phyloP scores from a whole-genome alignment of 768 basidiomycete genomes.

The Panellus pusillus region DNA sequence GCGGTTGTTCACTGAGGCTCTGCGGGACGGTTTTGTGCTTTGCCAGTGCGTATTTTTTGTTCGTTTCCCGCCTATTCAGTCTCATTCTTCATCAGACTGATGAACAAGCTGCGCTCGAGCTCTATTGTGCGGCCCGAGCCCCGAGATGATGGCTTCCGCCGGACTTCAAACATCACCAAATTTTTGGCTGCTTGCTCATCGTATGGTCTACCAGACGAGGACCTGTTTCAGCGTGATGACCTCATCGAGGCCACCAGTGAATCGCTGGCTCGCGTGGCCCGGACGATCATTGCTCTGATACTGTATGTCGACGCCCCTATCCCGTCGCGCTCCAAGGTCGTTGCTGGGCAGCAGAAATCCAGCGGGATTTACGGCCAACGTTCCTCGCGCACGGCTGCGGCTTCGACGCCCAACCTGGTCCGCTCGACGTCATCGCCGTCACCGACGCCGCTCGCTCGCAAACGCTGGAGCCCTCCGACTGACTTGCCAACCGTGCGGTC shows the following conservation, averaged over 20 bases:
- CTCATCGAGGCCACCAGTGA: conserved; percentile 61
- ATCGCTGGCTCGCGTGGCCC: conserved; percentile 69
- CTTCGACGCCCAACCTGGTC: conserved; percentile 63
- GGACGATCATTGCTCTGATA: conserved; percentile 69
- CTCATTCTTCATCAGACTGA: conserved; percentile 47
- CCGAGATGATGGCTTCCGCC: conserved; percentile 64
- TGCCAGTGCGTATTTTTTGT: conserved; percentile 71
- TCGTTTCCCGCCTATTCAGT: conserved; percentile 23
- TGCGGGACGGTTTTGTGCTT: conserved; percentile 83
- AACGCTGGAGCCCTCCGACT: conserved; percentile 53
- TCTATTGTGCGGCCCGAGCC: conserved; percentile 62
- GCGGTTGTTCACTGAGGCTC: conserved; percentile 67
- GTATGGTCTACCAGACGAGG: conserved; percentile 61
- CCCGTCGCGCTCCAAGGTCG: conserved; percentile 45
- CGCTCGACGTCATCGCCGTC: conserved; percentile 37
- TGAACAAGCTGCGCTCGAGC: conserved; percentile 73
- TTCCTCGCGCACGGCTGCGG: conserved; percentile 43
- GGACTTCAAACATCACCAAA: conserved; percentile 71
- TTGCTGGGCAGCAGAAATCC: conserved; percentile 37
- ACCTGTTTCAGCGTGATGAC: conserved; percentile 69
- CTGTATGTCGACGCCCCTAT: conserved; percentile 57
- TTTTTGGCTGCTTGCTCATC: conserved; percentile 76
- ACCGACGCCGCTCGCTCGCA: conserved; percentile 38
- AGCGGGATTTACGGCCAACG: conserved; percentile 36
- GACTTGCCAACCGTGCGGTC: conserved; percentile 53